Evolutionary conservation across 129 eudicot genomes (phyloP), one percentile per base, ranked within the genome.

Genomic region (Escallonia herrerae): DNA sequence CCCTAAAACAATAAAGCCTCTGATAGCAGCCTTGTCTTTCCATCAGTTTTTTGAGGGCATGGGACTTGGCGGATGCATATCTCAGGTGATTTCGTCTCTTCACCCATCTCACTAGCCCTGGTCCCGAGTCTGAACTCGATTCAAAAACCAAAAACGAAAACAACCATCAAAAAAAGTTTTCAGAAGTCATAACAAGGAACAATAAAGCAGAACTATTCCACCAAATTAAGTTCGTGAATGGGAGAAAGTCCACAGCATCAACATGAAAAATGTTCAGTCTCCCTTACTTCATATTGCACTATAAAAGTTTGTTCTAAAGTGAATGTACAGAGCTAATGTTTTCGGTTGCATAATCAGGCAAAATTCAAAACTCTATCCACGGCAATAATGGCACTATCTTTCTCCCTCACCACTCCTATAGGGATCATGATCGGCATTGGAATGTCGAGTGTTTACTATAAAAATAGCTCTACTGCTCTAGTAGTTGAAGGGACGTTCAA

Each of bases 11-110:
- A 81, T 88, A 60, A 84, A 78, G 78, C 83, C 95, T 38, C 70
- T 88, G 43, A 70, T 88, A 38, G 86, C 77, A 56, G 95, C 95
- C 55, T 70, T 88, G 77, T 82, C 89, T 15, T 88, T 82, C 76
- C 95, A 88, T 57, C 95, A 88, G 72, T 84, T 88, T 77, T 88
- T 87, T 60, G 95, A 87, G 63, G 95, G 95, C 74, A 79, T 87
- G 80, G 95, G 89, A 43, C 91, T 87, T 44, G 95, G 95, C 55
- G 95, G 95, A 41, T 88, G 95, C 81, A 88, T 88, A 61, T 70
- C 95, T 48, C 95, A 85, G 90, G 90, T 84, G 78, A 5, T 68
- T 47, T 46, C 68, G 48, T 0, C 56, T 46, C 39, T 63, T 63
- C 12, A 46, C 33, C 15, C 33, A 22, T 22, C 33, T 22, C 49